phyloP scores from a whole-genome alignment of 2,329 filamentous ascomycete species.

The Fusarium tjaetaba region DNA sequence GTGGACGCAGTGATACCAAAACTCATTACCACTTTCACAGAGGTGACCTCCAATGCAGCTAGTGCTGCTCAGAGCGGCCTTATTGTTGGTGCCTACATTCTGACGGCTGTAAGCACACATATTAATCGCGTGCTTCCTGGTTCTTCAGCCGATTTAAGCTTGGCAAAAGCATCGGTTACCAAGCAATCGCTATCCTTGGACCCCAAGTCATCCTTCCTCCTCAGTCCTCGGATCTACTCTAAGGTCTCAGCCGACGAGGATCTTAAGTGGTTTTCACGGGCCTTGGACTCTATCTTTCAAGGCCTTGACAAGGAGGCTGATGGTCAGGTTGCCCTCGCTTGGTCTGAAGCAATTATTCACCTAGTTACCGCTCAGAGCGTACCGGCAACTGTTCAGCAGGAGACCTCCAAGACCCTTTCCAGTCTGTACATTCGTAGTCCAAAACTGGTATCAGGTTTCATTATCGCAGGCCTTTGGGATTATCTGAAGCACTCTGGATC shows the following conservation, averaged over 20 bases:
- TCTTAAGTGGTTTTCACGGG: constrained; percentile 77
- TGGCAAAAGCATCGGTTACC: constrained; percentile 69
- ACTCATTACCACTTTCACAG: constrained; percentile 77
- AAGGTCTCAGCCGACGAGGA: constrained; percentile 82
- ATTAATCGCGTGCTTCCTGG: constrained; percentile 65
- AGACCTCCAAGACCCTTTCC: constrained; percentile 70
- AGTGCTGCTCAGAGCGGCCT: constrained; percentile 83
- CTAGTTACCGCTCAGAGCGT: constrained; percentile 72
- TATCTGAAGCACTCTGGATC: constrained; percentile 76
- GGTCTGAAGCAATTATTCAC: constrained; percentile 89
- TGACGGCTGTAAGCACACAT: constrained; percentile 70
- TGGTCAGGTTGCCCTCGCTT: constrained; percentile 69
- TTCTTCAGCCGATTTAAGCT: constrained; percentile 53
- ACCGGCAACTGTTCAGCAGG: constrained; percentile 70
- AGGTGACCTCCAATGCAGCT: constrained; percentile 80
- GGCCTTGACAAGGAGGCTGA: constrained; percentile 61
- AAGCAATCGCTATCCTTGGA: constrained; percentile 74
- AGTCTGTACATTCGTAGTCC: constrained; percentile 71
- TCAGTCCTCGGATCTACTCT: constrained; percentile 85
- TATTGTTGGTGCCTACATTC: constrained; percentile 81
- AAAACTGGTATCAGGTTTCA: constrained; percentile 65
- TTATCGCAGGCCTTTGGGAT: constrained; percentile 81
- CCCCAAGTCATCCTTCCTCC: constrained; percentile 87
- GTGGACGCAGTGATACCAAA: constrained; percentile 63
- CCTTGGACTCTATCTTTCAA: constrained; percentile 70